A percentile compares a stretch with the other conserved stretches of the same genome.
Evolutionary conservation across 306 rosid genomes (phyloP).

Genomic region (Trifolium dubium): DNA sequence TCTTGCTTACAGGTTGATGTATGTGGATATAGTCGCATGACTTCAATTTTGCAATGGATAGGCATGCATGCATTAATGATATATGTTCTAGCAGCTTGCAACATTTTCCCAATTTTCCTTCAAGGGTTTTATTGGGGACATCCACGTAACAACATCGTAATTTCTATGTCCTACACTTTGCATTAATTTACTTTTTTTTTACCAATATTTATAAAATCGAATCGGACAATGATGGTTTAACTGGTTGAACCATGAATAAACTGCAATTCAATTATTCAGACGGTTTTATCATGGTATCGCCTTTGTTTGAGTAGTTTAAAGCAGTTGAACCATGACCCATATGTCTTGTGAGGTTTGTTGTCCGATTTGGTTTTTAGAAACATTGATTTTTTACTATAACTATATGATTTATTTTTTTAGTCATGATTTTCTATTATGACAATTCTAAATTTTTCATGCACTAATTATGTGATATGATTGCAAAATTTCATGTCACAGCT

Average conservation of each 20-base stretch:
- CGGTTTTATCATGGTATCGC: background rate
- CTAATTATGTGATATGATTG: conserved; percentile 18
- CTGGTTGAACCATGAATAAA: background rate
- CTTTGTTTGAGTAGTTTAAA: too few species aligned
- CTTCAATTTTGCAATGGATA: conserved; percentile 78
- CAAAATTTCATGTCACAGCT: conserved; percentile 49
- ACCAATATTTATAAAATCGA: background rate
- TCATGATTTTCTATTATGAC: background rate
- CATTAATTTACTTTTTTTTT: background rate
- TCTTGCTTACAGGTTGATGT: conserved; percentile 75
- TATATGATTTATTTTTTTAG: background rate
- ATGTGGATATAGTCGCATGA: conserved; percentile 65
- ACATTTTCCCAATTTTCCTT: conserved; percentile 75
- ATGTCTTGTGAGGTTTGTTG: background rate
- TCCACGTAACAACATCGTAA: conserved; percentile 86
- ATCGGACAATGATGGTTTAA: background rate
- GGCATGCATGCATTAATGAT: conserved; percentile 90
- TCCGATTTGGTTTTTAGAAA: background rate
- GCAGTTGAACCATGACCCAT: background rate
- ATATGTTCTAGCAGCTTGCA: conserved; percentile 80
- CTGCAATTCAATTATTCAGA: too few species aligned
- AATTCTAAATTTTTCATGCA: conserved; percentile 10
- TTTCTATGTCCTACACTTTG: background rate
- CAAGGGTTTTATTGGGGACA: conserved; percentile 83
- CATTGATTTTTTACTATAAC: background rate